Evolutionary conservation across 768 basidiomycete genomes (phyloP).

Genomic region (Paxillus ammoniavirescens): DNA sequence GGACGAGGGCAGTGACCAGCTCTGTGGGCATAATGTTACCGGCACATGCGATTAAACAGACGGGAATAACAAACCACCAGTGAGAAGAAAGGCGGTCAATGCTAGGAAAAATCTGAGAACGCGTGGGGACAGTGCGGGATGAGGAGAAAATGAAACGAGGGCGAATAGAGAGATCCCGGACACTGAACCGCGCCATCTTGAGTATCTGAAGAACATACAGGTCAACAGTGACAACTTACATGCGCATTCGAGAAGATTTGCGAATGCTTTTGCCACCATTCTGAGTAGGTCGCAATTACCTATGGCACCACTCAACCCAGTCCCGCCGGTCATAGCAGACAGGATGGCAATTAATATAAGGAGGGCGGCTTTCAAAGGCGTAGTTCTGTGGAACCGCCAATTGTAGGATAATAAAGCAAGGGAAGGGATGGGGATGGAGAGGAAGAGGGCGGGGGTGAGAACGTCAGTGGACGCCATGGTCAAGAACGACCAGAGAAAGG

Average conservation of each 20-base stretch:
- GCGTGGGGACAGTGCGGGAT: constrained; percentile 2
- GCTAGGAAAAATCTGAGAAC: constrained; percentile 16
- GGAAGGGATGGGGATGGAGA: constrained; percentile 23
- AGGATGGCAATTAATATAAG: constrained; percentile 23
- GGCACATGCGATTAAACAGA: not conserved
- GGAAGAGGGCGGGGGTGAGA: constrained; percentile 26
- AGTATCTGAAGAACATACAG: not conserved
- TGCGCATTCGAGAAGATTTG: constrained; percentile 19
- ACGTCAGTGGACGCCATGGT: constrained; percentile 25
- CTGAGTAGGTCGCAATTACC: constrained; percentile 11
- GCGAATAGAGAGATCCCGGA: constrained; percentile 26
- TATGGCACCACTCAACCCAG: constrained; percentile 15
- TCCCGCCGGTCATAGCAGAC: constrained; percentile 21
- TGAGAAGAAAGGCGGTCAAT: constrained; percentile 20
- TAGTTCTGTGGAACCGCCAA: constrained; percentile 7
- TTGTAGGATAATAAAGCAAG: constrained; percentile 10
- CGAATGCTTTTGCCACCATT: constrained; percentile 14
- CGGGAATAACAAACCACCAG: constrained; percentile 23
- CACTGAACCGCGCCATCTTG: constrained; percentile 13
- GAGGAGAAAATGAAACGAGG: constrained; percentile 9
- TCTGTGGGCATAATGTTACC: constrained; percentile 13
- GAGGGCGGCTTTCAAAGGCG: constrained; percentile 2
- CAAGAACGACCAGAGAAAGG: constrained; percentile 5
- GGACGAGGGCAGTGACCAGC: constrained; percentile 23
- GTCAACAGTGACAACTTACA: constrained; percentile 9